Conservation (phyloP, 345 rosid genomes). For the Geranium rotundifolium region DNA sequence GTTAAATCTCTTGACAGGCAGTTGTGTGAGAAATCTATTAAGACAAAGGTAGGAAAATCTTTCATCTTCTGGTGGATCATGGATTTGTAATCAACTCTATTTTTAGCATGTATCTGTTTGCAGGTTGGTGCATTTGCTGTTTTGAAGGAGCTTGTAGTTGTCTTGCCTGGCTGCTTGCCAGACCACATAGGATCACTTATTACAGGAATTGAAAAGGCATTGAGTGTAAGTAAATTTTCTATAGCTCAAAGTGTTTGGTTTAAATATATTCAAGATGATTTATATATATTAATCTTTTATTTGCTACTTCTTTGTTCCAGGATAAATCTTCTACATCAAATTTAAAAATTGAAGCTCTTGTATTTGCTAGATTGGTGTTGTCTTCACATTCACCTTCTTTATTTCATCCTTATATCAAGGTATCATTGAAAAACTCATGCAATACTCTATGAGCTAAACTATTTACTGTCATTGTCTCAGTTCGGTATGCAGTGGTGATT, state of each 20-base stretch:
- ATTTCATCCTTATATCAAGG: constrained; percentile 97
- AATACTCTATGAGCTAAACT: background rate
- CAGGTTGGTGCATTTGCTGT: constrained; percentile 99
- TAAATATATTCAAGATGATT: background rate
- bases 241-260: constrained; percentile 6
- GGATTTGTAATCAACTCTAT: constrained; percentile 3
- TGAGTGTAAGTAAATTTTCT: constrained; percentile 48
- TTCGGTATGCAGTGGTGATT: no score
- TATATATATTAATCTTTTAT: background rate
- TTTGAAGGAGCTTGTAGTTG: constrained; percentile 90
- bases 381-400: constrained; percentile 89
- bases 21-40: constrained; percentile 88
- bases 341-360: constrained; percentile 89
- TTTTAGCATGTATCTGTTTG: constrained; percentile 9
- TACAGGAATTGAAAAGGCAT: constrained; percentile 94
- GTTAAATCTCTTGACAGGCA: constrained; percentile 89
- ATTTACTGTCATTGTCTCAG: no score
- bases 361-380: constrained; percentile 81
- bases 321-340: constrained; percentile 95
- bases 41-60: constrained; percentile 63
- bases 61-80: constrained; percentile 2
- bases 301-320: constrained; percentile 26
- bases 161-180: constrained; percentile 91
- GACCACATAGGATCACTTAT: constrained; percentile 94
- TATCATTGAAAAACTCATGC: constrained; percentile 10